A percentile compares a stretch with the other conserved stretches of the same genome.
phyloP scores from a whole-genome alignment of 345 rosid genomes.

The Viola odorata region DNA sequence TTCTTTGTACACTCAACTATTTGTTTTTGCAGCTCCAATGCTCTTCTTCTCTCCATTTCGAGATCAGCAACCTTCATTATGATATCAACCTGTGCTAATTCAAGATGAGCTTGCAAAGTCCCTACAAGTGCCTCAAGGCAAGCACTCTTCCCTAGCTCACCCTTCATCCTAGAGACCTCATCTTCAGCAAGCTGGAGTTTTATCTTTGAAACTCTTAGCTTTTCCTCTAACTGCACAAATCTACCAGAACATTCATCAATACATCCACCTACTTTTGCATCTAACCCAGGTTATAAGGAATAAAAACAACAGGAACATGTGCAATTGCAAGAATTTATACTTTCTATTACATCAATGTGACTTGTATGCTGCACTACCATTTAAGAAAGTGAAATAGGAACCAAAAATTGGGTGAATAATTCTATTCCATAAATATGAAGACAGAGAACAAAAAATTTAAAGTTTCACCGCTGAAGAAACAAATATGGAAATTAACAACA shows the following conservation, averaged over 20 bases:
- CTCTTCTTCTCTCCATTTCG: conserved; percentile 13
- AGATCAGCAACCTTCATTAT: conserved; percentile 22
- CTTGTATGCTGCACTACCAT: no score
- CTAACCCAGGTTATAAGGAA: not conserved
- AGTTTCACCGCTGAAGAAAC: no score
- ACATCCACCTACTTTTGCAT: conserved; percentile 25
- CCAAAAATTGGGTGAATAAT: no score
- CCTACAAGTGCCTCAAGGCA: conserved; percentile 19
- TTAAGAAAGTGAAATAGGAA: no score
- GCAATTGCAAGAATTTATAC: no score
- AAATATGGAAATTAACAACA: no score
- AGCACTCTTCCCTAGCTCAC: conserved; percentile 42
- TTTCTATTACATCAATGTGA: no score
- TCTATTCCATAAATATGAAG: no score
- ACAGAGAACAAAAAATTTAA: no score
- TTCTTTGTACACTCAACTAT: conserved; percentile 31
- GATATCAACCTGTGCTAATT: conserved; percentile 19
- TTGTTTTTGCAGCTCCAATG: conserved; percentile 22
- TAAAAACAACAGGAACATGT: no score
- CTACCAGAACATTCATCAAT: conserved; percentile 35
- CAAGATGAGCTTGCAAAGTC: conserved; percentile 27
- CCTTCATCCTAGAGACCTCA: conserved; percentile 45
- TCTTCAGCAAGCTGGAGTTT: conserved; percentile 44
- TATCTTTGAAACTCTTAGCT: conserved; percentile 47
- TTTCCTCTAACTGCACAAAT: conserved; percentile 43